Conservation (phyloP, 176 grass and related monocot genomes). For the Zoysia japonica region DNA sequence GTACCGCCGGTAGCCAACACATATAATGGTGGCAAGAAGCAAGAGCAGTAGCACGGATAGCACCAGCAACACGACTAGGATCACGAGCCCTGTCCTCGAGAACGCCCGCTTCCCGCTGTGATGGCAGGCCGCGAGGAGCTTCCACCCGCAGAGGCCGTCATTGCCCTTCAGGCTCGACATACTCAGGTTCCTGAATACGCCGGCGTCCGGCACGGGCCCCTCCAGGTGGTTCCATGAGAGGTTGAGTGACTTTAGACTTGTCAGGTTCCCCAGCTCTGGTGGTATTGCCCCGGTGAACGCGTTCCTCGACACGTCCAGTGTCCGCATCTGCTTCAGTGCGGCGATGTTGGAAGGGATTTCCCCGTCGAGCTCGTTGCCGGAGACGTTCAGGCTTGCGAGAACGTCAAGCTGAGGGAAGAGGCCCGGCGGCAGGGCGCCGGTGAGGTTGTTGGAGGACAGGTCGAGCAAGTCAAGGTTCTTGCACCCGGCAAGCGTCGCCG, state of each 20-base stretch:
- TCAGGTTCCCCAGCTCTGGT: constrained; percentile 57
- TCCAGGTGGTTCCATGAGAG: constrained; percentile 69
- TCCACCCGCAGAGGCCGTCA: constrained; percentile 64
- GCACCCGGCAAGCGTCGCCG: constrained; percentile 61
- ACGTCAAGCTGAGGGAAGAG: constrained; percentile 78
- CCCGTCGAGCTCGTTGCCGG: constrained; percentile 65
- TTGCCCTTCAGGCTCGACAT: constrained; percentile 66
- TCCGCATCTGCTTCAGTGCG: constrained; percentile 44
- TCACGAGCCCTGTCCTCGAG: constrained; percentile 51
- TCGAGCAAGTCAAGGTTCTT: constrained; percentile 75
- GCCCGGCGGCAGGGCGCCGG: constrained; percentile 39
- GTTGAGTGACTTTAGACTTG: constrained; percentile 58
- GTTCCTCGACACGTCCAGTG: constrained; percentile 76
- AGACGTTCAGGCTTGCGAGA: constrained; percentile 68
- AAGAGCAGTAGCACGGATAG: constrained; percentile 51
- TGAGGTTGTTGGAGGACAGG: constrained; percentile 67
- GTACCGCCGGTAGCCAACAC: constrained; percentile 30
- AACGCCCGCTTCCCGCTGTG: constrained; percentile 30
- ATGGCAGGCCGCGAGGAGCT: constrained; percentile 53
- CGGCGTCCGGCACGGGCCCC: constrained; percentile 55
- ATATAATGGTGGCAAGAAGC: constrained; percentile 13
- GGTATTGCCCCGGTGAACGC: constrained; percentile 61
- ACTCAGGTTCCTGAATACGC: constrained; percentile 65
- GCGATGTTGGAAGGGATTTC: constrained; percentile 55
- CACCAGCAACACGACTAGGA: constrained; percentile 42